Evolutionary conservation across 352 stramenopile genomes (phyloP), one percentile per base, ranked within the genome.

Genomic region (Phytopythium mirpurense): DNA sequence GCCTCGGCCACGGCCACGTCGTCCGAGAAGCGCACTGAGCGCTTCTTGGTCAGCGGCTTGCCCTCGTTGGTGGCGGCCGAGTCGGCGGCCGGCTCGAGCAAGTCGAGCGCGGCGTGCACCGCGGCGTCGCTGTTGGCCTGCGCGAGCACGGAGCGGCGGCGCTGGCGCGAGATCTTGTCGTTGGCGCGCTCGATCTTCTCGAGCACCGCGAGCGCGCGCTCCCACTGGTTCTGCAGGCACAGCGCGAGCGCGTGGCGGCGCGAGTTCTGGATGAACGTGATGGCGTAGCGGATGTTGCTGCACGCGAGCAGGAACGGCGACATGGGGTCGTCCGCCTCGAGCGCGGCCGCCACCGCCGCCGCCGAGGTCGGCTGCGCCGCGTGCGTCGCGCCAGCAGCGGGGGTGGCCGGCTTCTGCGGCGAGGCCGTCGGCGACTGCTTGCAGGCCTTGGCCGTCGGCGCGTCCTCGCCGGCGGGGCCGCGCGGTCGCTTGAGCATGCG

Each of bases 171-270:
- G 56, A 91, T 80, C 53, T 88, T 88, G 49, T 89, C 78, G 60
- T 85, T 89, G 36, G 80, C 80, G 23, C 78, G 78, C 59, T 91
- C 80, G 45, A 91, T 83, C 67, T 91, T 91, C 59, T 91, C 80
- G 15, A 91, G 68, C 50, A 91, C 78, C 37, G 60, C 65, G 27
- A 91, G 57, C 15, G 80, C 80, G 45, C 80, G 80, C 45, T 88
- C 73, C 72, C 78, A 91, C 51, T 91, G 63, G 63, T 88, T 88
- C 62, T 91, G 73, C 3, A 81, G 54, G 34, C 83, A 72, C 56
- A 91, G 67, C 34, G 68, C 69, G 15, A 91, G 60, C 36, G 80
- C 80, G 59, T 91, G 78, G 51, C 75, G 74, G 27, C 80, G 78
- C 46, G 80, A 88, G 55, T 86, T 81, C 61, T 85, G 80, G 29